phyloP scores from a whole-genome alignment of 371 early-diverging fungal genomes.

The Mucor irregularis region DNA sequence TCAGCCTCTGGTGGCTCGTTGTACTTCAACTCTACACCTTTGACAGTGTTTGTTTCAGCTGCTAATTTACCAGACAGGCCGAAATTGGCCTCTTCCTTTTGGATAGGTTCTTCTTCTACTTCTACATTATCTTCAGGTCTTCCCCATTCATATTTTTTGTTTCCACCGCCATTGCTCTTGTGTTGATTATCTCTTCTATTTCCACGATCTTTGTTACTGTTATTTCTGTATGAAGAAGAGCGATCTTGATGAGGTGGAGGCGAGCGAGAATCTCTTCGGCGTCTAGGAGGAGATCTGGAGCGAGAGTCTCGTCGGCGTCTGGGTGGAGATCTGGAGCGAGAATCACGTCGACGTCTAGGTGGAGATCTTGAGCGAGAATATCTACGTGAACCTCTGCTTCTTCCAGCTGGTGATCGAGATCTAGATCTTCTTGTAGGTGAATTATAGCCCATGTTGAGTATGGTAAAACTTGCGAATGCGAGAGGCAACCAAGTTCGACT shows the following conservation, averaged over 20 bases:
- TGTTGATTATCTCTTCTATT: background rate
- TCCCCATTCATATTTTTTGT: conserved; percentile 35
- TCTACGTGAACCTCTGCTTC: background rate
- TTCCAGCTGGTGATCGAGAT: conserved; percentile 9
- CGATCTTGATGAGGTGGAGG: conserved; percentile 9
- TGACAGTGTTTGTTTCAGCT: conserved; percentile 80
- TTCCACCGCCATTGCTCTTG: conserved; percentile 8
- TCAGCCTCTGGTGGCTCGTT: conserved; percentile 90
- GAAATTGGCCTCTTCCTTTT: conserved; percentile 77
- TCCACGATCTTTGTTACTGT: conserved; percentile 15
- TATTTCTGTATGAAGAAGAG: conserved; percentile 19
- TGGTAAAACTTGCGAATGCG: too few relatives aligned
- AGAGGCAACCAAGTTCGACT: too few relatives aligned
- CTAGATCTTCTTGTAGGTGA: conserved; percentile 15
- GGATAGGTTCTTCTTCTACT: conserved; percentile 43
- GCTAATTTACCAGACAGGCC: conserved; percentile 83
- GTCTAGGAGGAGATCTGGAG: conserved; percentile 5
- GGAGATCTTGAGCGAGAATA: background rate
- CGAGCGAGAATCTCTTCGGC: conserved; percentile 1
- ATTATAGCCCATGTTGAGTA: conserved; percentile 3
- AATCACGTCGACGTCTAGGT: background rate
- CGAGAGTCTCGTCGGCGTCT: conserved; percentile 6
- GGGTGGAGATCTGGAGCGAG: background rate
- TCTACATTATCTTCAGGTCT: conserved; percentile 30
- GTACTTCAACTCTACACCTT: conserved; percentile 87